Evolutionary conservation across 176 grass and related monocot species (phyloP).

Genomic region (Musa itinerans): DNA sequence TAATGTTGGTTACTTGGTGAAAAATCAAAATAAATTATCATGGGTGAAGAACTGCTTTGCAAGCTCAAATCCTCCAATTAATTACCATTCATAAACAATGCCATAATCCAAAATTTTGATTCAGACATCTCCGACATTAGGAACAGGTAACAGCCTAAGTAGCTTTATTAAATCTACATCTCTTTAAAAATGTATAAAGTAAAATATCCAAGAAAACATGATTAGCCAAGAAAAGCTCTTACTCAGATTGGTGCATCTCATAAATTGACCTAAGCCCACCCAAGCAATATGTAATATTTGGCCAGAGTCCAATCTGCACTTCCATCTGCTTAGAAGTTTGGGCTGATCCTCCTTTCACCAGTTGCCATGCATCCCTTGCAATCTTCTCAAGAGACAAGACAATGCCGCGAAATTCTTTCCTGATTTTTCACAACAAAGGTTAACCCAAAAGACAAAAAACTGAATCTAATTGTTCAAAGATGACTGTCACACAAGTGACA

Average conservation of each 20-base stretch:
- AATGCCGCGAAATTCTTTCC: slow-evolving; percentile 54
- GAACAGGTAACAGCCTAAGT: background rate
- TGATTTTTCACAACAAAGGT: slow-evolving; percentile 28
- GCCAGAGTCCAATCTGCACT: slow-evolving; percentile 59
- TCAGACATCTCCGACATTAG: background rate
- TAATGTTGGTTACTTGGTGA: too few species aligned
- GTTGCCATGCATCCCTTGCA: slow-evolving; percentile 46
- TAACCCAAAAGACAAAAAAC: background rate
- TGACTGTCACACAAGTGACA: background rate
- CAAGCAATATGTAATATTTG: slow-evolving; percentile 56
- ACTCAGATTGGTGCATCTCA: slow-evolving; percentile 65
- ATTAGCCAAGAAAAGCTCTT: slow-evolving; percentile 22
- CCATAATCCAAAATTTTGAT: background rate
- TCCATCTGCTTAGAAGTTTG: slow-evolving; percentile 50
- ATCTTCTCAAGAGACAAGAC: slow-evolving; percentile 50
- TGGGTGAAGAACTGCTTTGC: too few species aligned
- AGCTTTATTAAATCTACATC: background rate
- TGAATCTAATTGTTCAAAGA: background rate
- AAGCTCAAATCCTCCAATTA: too few species aligned
- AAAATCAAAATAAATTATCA: too few species aligned
- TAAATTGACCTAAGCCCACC: slow-evolving; percentile 45
- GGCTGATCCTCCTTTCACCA: slow-evolving; percentile 48
- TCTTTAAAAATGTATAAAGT: background rate
- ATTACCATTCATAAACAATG: too few species aligned
- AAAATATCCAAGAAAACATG: background rate